These are phyloP conservation scores for Paramyrothecium sp. DNA, from an alignment of 2,329 filamentous ascomycete species.

Conservation along the genomic window DNA sequence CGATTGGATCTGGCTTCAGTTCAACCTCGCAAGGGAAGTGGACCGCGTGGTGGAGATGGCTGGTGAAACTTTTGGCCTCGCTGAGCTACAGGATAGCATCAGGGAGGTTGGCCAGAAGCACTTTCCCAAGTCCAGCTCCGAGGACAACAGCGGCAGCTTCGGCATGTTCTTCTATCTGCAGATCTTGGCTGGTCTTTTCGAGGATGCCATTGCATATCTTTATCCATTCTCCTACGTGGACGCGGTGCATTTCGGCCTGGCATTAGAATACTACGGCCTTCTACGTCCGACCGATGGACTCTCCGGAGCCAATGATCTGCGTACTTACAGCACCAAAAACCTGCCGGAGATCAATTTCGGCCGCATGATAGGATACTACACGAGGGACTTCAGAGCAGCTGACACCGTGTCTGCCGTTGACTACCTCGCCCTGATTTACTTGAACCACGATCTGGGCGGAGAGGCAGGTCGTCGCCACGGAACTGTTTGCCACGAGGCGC, in stretches of 20 bases:
- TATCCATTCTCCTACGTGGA: conserved; percentile 91
- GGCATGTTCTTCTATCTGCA: conserved; percentile 94
- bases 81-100: conserved; percentile 74
- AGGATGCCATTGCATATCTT: conserved; percentile 87
- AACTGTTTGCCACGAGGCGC: conserved; percentile 83
- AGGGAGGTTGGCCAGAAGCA: conserved; percentile 87
- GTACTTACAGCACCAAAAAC: conserved; percentile 64
- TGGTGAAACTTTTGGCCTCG: conserved; percentile 62
- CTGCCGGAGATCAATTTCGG: conserved; percentile 90
- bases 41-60: conserved; percentile 64
- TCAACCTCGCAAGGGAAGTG: conserved; percentile 66
- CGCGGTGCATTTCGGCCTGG: conserved; percentile 91
- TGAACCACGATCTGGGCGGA: conserved; percentile 80
- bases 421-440: conserved; percentile 86
- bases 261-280: conserved; percentile 84
- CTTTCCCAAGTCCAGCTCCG: conserved; percentile 78
- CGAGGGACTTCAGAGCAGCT: conserved; percentile 88
- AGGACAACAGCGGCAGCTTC: conserved; percentile 73
- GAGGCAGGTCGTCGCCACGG: conserved; percentile 74
- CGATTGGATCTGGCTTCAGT: conserved; percentile 72
- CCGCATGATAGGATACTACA: conserved; percentile 91
- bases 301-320: conserved; percentile 68
- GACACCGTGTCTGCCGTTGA: conserved; percentile 88
- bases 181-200: conserved; percentile 87
- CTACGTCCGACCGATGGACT: conserved; percentile 82